These are phyloP conservation scores for Thalassiosira livingstoniorum DNA, from an alignment of 352 stramenopile species.

Conservation along the genomic window DNA sequence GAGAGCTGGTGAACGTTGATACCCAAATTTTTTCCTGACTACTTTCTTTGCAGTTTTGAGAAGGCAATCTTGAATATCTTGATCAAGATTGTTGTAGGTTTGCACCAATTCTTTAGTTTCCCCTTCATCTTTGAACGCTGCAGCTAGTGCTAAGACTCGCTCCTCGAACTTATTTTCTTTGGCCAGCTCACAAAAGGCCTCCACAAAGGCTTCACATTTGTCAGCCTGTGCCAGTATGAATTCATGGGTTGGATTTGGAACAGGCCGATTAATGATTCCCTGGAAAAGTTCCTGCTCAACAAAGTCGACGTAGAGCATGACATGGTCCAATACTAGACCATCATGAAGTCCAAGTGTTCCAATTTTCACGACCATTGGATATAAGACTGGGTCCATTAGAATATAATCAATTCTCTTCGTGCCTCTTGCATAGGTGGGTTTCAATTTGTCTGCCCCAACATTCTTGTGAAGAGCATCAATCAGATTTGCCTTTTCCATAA, in stretches of 20 bases:
- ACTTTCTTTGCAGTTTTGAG: background rate
- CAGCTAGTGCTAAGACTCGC: background rate
- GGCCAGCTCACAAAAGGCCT: background rate
- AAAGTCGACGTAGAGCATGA: constrained; percentile 1
- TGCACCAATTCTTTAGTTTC: background rate
- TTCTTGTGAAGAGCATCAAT: constrained; percentile 7
- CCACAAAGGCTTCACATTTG: constrained; percentile 32
- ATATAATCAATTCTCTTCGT: constrained; percentile 13
- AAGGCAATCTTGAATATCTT: background rate
- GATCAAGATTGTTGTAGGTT: background rate
- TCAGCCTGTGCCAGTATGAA: constrained; percentile 37
- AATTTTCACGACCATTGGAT: background rate
- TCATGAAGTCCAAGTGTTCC: constrained; percentile 16
- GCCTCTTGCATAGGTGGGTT: constrained; percentile 7
- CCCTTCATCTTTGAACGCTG: background rate
- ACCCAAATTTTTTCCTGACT: constrained; percentile 15
- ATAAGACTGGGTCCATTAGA: background rate
- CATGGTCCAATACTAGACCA: constrained; percentile 9
- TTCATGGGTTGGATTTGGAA: background rate
- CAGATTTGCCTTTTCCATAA: background rate
- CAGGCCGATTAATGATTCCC: constrained; percentile 8
- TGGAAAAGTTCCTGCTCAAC: constrained; percentile 8
- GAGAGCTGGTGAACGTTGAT: constrained; percentile 14
- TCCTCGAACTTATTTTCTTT: constrained; percentile 22
- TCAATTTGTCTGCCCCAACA: background rate